These are phyloP conservation scores for Orbilia blumenaviensis DNA, from an alignment of 2,329 filamentous ascomycete genomes.

Conservation along the genomic window DNA sequence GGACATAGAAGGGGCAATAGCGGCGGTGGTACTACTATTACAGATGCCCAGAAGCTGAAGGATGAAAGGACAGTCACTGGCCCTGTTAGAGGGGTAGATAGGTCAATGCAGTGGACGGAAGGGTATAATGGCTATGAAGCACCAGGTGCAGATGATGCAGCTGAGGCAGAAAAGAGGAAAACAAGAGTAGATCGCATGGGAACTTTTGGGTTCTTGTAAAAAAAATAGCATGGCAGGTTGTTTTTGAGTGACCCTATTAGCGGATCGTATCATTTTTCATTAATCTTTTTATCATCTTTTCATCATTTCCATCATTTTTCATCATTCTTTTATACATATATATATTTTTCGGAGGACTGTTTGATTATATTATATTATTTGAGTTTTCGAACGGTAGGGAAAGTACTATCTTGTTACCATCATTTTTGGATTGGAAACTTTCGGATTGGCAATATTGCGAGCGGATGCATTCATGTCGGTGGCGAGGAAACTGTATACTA, in stretches of 20 bases:
- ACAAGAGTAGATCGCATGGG: conserved; percentile 35
- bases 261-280: neutral
- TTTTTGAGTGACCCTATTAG: neutral
- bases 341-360: neutral
- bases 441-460: neutral
- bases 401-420: neutral
- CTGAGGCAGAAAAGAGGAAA: conserved; percentile 18
- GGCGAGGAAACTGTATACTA: conserved; percentile 5
- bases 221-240: neutral
- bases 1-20: conserved; percentile 38
- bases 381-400: neutral
- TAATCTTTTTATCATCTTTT: neutral
- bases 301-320: neutral
- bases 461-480: neutral
- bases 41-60: conserved; percentile 7
- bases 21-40: neutral
- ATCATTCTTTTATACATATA: too few species aligned
- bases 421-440: neutral
- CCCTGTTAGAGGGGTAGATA: conserved; percentile 41
- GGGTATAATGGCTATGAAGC: conserved; percentile 15
- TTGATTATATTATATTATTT: neutral
- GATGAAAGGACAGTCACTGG: conserved; percentile 28
- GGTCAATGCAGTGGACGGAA: conserved; percentile 33
- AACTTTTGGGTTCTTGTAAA: conserved; percentile 49
- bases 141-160: conserved; percentile 8